Evolutionary conservation across 345 rosid genomes (phyloP), one percentile per base, ranked within the genome.

Genomic region (Salix purpurea): DNA sequence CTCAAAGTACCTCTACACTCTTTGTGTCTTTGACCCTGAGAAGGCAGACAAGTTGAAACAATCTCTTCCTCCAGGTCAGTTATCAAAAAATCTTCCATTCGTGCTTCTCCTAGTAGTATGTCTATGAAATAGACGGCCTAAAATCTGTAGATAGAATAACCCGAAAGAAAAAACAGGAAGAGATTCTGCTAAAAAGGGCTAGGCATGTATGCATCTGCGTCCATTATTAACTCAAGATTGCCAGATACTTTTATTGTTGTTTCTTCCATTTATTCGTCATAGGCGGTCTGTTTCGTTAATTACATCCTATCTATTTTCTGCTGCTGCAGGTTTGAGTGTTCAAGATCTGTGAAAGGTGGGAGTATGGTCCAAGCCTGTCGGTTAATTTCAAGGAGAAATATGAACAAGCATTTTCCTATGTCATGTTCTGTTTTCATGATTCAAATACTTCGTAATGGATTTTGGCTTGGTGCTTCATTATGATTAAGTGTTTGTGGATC

Each of bases 1-100:
- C 85, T 93, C 97, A 67, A 91, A 86, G 86, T 95, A 91, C 83
- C 90, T 95, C 75, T 91, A 93, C 89, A 93, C 97, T 0, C 96
- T 91, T 13, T 91, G 97, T 23, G 97, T 95, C 65, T 88, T 90
- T 16, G 97, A 95, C 81, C 75, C 85, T 7, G 96, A 93, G 88
- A 93, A 93, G 87, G 99, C 99, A 1, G 94, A 91, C 80, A 95
- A 95, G 88, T 88, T 91, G 88, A 93, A 91, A 85, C 99, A 93
- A 69, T 93, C 99, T 74, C 97, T 95, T 83, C 97, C 97, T 69
- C 99, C 99, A 86, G 97, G 99, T 93, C 42, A 37, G 19, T 34
- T 40, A 2, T 72, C 24, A 73, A 37, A 46, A 19, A 26, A 4
- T 32, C 74, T 19, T 40, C 28, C 8, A 2, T 36, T 7, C 26